Conservation (phyloP, 768 basidiomycete genomes). For the Lyophyllum atratum region DNA sequence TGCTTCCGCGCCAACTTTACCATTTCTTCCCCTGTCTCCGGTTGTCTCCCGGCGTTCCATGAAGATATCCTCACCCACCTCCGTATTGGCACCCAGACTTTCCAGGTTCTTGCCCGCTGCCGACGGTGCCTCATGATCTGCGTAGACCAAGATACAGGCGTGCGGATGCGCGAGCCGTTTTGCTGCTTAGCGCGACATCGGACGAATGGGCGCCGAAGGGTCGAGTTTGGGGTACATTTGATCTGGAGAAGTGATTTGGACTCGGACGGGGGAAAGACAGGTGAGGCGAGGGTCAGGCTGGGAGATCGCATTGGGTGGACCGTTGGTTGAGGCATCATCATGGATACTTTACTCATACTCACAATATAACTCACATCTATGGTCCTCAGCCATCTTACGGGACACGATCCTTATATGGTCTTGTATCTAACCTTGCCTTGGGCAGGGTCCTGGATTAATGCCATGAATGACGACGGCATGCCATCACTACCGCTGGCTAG, state of each 20-base stretch:
- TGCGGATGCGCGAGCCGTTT: constrained; percentile 14
- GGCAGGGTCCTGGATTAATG: no score
- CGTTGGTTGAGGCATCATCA: neutral
- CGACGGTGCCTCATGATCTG: constrained; percentile 17
- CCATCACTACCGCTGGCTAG: no score
- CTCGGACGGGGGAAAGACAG: neutral
- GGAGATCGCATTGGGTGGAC: constrained; percentile 15
- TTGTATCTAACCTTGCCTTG: no score
- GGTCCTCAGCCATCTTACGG: no score
- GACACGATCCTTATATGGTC: no score
- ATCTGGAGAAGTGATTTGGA: constrained; percentile 13
- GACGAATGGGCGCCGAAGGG: constrained; percentile 13
- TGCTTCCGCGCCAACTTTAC: constrained; percentile 18
- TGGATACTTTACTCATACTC: no score
- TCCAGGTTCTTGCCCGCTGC: constrained; percentile 14
- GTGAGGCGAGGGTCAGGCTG: constrained; percentile 8
- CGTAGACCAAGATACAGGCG: constrained; percentile 11
- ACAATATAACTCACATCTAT: no score
- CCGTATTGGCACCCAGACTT: constrained; percentile 11
- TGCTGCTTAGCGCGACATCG: constrained; percentile 13
- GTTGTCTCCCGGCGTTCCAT: constrained; percentile 4
- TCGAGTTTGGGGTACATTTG: constrained; percentile 18
- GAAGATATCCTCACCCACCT: constrained; percentile 12
- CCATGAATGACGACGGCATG: no score
- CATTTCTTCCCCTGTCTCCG: neutral